Evolutionary conservation across 306 rosid genomes (phyloP).

Genomic region (Pueraria montana): DNA sequence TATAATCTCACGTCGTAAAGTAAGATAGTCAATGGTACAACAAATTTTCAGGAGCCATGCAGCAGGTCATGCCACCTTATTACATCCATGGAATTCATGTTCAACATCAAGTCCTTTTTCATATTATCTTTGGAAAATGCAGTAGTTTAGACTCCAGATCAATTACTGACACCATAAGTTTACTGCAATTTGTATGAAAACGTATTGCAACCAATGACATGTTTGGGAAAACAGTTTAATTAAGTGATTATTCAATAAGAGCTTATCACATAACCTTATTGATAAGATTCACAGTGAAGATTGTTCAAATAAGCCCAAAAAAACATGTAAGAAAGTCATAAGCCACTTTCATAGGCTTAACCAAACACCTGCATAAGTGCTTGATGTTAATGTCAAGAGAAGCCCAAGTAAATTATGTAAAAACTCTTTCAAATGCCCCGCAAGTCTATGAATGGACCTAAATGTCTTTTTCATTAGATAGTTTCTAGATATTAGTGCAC

Average conservation of each 20-base stretch:
- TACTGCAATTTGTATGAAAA: constrained; percentile 7
- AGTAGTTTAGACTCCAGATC: not conserved
- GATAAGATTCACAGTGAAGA: no score
- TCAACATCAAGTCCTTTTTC: not conserved
- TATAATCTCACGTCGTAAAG: not conserved
- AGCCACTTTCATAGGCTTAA: not conserved
- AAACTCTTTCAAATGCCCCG: not conserved
- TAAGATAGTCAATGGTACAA: not conserved
- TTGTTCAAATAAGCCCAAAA: no score
- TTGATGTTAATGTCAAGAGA: not conserved
- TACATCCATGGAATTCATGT: constrained; percentile 14
- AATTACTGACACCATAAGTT: not conserved
- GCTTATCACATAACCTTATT: not conserved
- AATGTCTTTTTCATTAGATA: constrained; percentile 11
- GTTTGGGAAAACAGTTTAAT: not conserved
- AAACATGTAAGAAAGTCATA: not conserved
- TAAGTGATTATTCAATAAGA: not conserved
- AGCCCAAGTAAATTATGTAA: not conserved
- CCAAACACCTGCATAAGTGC: not conserved
- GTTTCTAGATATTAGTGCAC: constrained; percentile 9
- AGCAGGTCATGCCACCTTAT: not conserved
- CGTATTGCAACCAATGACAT: no score
- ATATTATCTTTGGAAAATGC: not conserved
- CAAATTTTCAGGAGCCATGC: constrained; percentile 11
- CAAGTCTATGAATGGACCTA: not conserved